Conservation (phyloP, 2,329 filamentous ascomycete species). For the Monilinia fructicola region DNA sequence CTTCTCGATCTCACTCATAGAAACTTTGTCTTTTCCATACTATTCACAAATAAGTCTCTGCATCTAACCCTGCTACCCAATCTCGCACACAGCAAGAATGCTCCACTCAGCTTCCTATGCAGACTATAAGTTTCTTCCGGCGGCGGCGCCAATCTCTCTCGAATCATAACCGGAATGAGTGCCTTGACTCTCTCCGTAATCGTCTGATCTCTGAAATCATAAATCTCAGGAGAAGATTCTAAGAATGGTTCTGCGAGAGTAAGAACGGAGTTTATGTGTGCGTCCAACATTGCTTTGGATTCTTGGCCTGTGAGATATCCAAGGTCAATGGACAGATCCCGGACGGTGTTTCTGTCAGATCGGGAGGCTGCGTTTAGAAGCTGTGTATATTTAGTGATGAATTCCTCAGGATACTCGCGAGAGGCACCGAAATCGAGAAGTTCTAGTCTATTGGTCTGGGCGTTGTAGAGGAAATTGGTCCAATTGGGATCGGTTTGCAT, state of each 20-base stretch:
- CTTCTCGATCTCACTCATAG: conserved; percentile 10
- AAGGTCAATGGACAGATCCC: conserved; percentile 68
- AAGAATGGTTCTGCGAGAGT: conserved; percentile 92
- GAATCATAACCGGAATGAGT: conserved; percentile 90
- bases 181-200: conserved; percentile 90
- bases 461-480: conserved; percentile 97
- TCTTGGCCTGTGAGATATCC: conserved; percentile 94
- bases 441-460: conserved; percentile 69
- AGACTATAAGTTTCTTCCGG: conserved; percentile 97
- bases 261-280: conserved; percentile 83
- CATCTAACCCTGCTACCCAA: conserved; percentile 82
- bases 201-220: conserved; percentile 92
- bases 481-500: conserved; percentile 99
- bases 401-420: conserved; percentile 76
- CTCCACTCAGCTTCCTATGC: conserved; percentile 92
- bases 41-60: conserved; percentile 69
- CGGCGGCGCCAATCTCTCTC: conserved; percentile 82
- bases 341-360: conserved; percentile 63
- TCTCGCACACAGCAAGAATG: conserved; percentile 86
- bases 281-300: conserved; percentile 80
- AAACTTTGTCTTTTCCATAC: conserved; percentile 38
- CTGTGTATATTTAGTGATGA: conserved; percentile 76
- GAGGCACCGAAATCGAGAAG: conserved; percentile 95
- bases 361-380: conserved; percentile 78
- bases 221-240: conserved; percentile 71